Percentiles rank a stretch among this genome's conserved stretches.
These are phyloP conservation scores for Beauveria rudraprayagi DNA, from an alignment of 2,329 filamentous ascomycete genomes.

Conservation along the genomic window DNA sequence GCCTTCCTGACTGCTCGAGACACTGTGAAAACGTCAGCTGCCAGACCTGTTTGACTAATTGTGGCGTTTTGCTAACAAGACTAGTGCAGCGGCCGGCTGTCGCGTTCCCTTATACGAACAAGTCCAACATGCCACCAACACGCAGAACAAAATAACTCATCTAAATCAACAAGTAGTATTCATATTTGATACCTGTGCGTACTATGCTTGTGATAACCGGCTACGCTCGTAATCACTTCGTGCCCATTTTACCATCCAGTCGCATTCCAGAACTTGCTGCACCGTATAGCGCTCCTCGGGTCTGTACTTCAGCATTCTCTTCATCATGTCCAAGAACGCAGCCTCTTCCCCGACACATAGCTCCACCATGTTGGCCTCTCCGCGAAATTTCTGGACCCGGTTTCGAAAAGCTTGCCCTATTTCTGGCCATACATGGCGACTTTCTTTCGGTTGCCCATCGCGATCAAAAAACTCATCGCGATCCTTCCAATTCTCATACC, in stretches of 20 bases:
- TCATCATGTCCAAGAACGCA: conserved; percentile 12
- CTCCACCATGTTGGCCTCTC: conserved; percentile 2
- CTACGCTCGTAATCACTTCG: background rate
- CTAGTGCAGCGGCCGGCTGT: no score
- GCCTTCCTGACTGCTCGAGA: background rate
- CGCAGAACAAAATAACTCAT: no score
- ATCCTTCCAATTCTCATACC: conserved; percentile 8
- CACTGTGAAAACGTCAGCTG: no score
- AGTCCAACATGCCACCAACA: no score
- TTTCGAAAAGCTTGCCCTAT: conserved; percentile 3
- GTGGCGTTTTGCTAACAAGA: background rate
- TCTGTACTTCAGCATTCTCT: conserved; percentile 10
- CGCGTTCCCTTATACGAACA: no score
- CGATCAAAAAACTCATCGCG: background rate
- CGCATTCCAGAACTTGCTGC: conserved; percentile 9
- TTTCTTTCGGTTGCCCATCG: background rate
- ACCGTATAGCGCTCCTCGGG: conserved; percentile 10
- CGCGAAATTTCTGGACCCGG: conserved; percentile 11
- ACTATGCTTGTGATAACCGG: background rate
- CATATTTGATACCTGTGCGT: background rate
- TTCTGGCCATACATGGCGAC: background rate
- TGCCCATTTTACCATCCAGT: conserved; percentile 19
- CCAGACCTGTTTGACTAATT: no score
- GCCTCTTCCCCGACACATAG: conserved; percentile 6
- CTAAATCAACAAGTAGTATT: no score